A percentile compares a stretch with the other conserved stretches of the same genome.
phyloP scores from a whole-genome alignment of 257 asterid genomes.

The Solanum appendiculatum region DNA sequence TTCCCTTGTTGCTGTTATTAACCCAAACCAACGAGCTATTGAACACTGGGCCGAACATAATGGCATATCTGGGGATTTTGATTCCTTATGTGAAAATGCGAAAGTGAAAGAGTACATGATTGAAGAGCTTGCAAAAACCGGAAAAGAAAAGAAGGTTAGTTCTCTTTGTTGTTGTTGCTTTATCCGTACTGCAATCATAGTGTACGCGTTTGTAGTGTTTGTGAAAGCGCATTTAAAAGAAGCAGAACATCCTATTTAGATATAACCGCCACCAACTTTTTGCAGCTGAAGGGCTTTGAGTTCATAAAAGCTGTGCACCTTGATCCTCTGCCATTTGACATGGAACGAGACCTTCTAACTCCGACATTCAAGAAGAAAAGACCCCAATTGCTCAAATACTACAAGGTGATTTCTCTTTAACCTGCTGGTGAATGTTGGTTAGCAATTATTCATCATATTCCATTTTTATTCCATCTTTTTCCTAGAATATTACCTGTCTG shows the following conservation, averaged over 20 bases:
- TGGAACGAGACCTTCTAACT: slow-evolving; percentile 89
- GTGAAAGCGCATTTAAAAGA: not conserved
- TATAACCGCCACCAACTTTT: not conserved
- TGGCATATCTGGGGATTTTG: slow-evolving; percentile 56
- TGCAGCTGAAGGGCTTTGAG: slow-evolving; percentile 94
- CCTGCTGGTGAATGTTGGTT: not conserved
- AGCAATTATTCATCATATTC: not conserved
- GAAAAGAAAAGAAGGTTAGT: slow-evolving; percentile 72
- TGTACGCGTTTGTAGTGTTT: not conserved
- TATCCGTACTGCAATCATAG: not conserved
- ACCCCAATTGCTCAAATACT: slow-evolving; percentile 78
- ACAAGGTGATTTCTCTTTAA: slow-evolving; percentile 46
- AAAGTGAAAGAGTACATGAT: slow-evolving; percentile 53
- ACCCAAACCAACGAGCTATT: slow-evolving; percentile 56
- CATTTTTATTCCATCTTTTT: not conserved
- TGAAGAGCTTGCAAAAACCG: slow-evolving; percentile 61
- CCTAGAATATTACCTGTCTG: not conserved
- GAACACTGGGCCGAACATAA: slow-evolving; percentile 71
- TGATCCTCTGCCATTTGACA: slow-evolving; percentile 87
- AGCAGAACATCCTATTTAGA: not conserved
- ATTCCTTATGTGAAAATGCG: slow-evolving; percentile 49
- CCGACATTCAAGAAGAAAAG: slow-evolving; percentile 95
- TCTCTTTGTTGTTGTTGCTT: not conserved
- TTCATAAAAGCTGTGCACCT: slow-evolving; percentile 75
- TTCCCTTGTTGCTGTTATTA: slow-evolving; percentile 67